phyloP scores from a whole-genome alignment of 83 land plant species.

The Larix sibirica region DNA sequence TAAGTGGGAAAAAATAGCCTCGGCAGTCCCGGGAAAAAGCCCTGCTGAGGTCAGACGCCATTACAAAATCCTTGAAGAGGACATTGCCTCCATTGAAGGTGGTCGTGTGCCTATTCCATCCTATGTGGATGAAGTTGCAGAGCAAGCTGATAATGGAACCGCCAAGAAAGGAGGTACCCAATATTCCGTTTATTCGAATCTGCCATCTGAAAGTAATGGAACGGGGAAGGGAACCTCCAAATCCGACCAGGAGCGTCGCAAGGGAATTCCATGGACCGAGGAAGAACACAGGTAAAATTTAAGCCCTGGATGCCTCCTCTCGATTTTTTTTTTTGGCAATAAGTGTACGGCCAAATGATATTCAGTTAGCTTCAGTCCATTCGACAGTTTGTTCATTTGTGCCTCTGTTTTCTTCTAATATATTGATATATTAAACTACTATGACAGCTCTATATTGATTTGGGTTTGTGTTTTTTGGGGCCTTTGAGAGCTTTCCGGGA shows the following conservation, averaged over 20 bases:
- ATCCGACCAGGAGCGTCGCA: slow-evolving; percentile 34
- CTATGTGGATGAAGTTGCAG: not conserved
- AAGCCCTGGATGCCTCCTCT: too few species aligned
- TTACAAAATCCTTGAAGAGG: slow-evolving; percentile 13
- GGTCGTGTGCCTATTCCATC: slow-evolving; percentile 17
- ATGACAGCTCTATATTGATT: too few species aligned
- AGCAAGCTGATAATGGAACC: not conserved
- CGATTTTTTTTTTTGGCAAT: too few species aligned
- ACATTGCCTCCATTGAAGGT: slow-evolving; percentile 17
- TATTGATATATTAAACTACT: too few species aligned
- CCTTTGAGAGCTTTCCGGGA: too few species aligned
- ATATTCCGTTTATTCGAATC: not conserved
- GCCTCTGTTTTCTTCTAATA: too few species aligned
- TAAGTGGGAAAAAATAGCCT: slow-evolving; percentile 17
- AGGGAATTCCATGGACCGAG: slow-evolving; percentile 27
- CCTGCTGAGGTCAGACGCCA: slow-evolving; percentile 17
- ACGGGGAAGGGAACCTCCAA: slow-evolving; percentile 15
- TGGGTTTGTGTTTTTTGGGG: too few species aligned
- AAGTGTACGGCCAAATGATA: too few species aligned
- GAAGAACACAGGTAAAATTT: slow-evolving; percentile 18
- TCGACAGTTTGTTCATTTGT: too few species aligned
- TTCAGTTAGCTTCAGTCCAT: too few species aligned
- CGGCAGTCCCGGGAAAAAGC: slow-evolving; percentile 19
- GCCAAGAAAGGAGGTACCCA: too few species aligned
- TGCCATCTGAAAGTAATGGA: not conserved